phyloP scores from a whole-genome alignment of 2,329 filamentous ascomycete species.

The Helicocarpus griseus region DNA sequence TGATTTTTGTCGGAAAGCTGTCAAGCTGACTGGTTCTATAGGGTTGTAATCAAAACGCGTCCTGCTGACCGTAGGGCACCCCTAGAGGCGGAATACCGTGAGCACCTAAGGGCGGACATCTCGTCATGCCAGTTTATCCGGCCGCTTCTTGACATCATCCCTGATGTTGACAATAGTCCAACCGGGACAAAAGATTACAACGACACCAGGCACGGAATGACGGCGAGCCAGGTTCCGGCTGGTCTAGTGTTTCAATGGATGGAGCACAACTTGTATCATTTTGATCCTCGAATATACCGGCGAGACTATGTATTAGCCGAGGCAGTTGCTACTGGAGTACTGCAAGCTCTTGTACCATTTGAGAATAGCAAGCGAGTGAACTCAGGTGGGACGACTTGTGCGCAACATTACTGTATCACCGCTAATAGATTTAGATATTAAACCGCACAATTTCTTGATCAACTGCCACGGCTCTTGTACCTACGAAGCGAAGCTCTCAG shows the following conservation, averaged over 20 bases:
- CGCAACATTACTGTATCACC: conserved; percentile 4
- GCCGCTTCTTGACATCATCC: conserved; percentile 7
- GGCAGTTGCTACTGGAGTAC: conserved; percentile 7
- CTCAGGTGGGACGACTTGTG: conserved; percentile 8
- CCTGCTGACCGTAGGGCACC: conserved; percentile 6
- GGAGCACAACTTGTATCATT: conserved; percentile 9
- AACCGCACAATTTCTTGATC: conserved; percentile 8
- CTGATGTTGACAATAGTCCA: conserved; percentile 5
- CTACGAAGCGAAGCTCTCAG: conserved; percentile 8
- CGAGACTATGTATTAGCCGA: conserved; percentile 9
- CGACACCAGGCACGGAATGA: conserved; percentile 3
- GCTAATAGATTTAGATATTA: conserved; percentile 7
- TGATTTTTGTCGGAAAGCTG: conserved; percentile 3
- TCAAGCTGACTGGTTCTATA: conserved; percentile 5
- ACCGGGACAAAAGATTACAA: conserved; percentile 5
- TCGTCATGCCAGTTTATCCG: conserved; percentile 7
- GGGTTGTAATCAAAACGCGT: conserved; percentile 9
- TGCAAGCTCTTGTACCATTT: conserved; percentile 9
- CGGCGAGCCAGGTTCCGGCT: conserved; percentile 3
- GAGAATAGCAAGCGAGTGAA: conserved; percentile 8
- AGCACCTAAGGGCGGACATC: conserved; percentile 5
- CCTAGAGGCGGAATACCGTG: conserved; percentile 7
- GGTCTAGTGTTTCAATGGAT: conserved; percentile 9
- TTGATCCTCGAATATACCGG: conserved; percentile 7
- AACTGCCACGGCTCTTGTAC: conserved; percentile 4